phyloP scores from a whole-genome alignment of 225 moss, liverwort and hornwort species.

The Pleurozium schreberi region DNA sequence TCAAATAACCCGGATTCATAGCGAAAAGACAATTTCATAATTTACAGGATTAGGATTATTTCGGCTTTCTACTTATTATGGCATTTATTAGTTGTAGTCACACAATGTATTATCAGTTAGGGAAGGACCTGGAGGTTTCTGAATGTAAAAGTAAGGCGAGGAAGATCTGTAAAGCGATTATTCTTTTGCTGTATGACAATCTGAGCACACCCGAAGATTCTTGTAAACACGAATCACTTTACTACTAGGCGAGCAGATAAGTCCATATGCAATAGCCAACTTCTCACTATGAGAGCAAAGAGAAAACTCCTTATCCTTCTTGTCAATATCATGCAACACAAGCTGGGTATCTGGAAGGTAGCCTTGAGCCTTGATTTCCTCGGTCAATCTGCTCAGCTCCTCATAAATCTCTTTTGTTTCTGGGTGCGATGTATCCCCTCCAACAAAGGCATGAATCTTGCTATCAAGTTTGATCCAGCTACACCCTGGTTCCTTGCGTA shows the following conservation, averaged over 20 bases:
- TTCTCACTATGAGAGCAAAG: background rate
- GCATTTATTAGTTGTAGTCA: background rate
- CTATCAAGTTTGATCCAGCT: background rate
- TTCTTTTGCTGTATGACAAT: background rate
- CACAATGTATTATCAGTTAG: background rate
- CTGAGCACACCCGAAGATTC: background rate
- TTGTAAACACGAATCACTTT: background rate
- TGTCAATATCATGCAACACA: background rate
- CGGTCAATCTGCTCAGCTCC: background rate
- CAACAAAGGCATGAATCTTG: background rate
- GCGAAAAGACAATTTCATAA: background rate
- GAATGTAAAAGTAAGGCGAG: too few species aligned
- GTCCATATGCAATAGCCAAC: background rate
- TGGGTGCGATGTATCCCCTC: background rate
- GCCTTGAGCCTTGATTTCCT: background rate
- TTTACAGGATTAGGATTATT: background rate
- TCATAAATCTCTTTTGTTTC: background rate
- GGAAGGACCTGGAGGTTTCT: slow-evolving; percentile 45
- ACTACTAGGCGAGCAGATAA: background rate
- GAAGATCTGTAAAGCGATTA: too few species aligned
- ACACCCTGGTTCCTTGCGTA: background rate
- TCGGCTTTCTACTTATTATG: background rate
- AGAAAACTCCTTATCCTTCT: background rate
- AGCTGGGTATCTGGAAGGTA: background rate
- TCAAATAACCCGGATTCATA: background rate